Base-by-base conservation (phyloP, 2,329 filamentous ascomycete genomes). In the Colletotrichum tropicale region DNA sequence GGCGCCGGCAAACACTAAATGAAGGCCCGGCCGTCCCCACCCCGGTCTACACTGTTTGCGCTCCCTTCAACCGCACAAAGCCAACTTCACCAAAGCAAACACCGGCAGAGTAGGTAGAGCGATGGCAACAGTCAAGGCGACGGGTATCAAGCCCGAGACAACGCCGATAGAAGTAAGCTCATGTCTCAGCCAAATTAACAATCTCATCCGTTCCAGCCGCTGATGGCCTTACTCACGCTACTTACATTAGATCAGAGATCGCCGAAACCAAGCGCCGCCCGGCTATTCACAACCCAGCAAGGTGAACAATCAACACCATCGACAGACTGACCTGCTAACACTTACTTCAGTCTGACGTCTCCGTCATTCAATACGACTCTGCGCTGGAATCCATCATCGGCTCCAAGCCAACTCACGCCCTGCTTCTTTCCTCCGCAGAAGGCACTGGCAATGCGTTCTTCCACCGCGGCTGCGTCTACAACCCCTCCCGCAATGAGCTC, bases 381-480 rank as follows among this genome's bases (percentile, higher is more conserved):
- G 78, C 78, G n/a, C 84, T 88, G 68, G 69, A 56, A n/a, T 71
- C 74, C 0, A 68, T 88, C 7, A 79, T 85, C 48, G 85, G 86
- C 10, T 43, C 78, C 6, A 75, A 76, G 4, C 83, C 84, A 8
- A 81, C 76, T 2, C 84, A 85, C 68, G 85, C 86, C 5, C 83
- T 87, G 16, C 81, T 89, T 10, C 82, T 89, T 30, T 86, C 86
- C 7, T 84, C 87, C 1, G 77, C 80, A 6, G 82, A 84, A 30
- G 79, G 82, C 8, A 86, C 85, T 28, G 82, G 82, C 18, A 88
- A 86, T 52, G 85, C 87, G 9, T 87, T 89, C 78, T 90, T 89
- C 77, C 82, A 87, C 78, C 83, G 83, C 64, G 87, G 85, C 7
- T 88, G 87, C 72, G 85, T 86, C 34, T 88, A 86, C 77, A 43